Evolutionary conservation across 768 basidiomycete species (phyloP), one percentile per base, ranked within the genome.

Genomic region (Zangia roseola): DNA sequence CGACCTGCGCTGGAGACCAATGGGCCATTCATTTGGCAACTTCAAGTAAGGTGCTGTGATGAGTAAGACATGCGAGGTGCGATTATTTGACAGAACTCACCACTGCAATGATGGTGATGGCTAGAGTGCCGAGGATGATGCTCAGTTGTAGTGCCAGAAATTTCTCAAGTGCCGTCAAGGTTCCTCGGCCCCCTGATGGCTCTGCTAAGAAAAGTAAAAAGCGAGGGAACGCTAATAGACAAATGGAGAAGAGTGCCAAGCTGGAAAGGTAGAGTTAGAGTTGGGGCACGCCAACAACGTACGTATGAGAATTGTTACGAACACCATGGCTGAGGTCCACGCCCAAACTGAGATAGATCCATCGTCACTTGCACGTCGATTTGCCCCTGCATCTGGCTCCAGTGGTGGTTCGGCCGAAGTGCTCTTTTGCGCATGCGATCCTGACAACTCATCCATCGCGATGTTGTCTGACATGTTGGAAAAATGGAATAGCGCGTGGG

Each of bases 81-180:
- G 39, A 31, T 39, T 14, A 38, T 24, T 48, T 41, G 55, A 43
- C 40, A 37, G 31, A 25, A 42, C 43, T 28, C 60, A 86, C 87
- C 61, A 82, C 78, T 53, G 85, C 64, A 19, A 91, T 60, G 26
- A 88, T 67, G 30, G 81, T 74, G 14, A 82, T 33, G 10, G 82
- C 75, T 8, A 84, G 59, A 6, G 79, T 77, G 38, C 74, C 70
- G 13, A 89, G 72, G 56, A 82, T 69, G 38, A 91, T 73, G 16
- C 83, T 86, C 47, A 84, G 74, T 31, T 88, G 82, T n/a, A 78
- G 62, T 13, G 82, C 74, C 37, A 92, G 77, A 67, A 85, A 89
- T 20, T 73, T 69, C 61, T 91, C 89, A 28, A 91, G 74, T 3
- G 81, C 69, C 3, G 88, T 87, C 41, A 89, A 74, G 17, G 66